Conservation (phyloP, 371 early-diverging fungal species). For the Smittium mucronatum region DNA sequence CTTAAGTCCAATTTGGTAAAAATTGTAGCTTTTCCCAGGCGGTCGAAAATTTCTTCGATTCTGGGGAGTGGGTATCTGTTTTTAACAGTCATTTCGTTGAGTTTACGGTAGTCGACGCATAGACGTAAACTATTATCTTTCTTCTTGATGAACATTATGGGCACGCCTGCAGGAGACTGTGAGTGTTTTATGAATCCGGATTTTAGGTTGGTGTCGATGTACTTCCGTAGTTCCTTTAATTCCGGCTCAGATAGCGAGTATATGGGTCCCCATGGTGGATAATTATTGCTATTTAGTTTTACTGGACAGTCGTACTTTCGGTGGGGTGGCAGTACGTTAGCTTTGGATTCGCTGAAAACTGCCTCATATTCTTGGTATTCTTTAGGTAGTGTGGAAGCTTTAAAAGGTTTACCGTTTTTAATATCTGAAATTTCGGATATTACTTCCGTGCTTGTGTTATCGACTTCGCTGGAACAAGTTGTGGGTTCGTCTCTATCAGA, state of each 20-base stretch:
- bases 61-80: constrained; percentile 27
- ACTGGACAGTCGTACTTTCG: constrained; percentile 11
- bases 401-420: background rate
- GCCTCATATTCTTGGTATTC: constrained; percentile 2
- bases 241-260: constrained; percentile 14
- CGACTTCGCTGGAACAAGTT: too few species aligned
- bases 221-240: constrained; percentile 7
- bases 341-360: constrained; percentile 6
- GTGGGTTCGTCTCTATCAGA: too few species aligned
- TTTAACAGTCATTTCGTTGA: constrained; percentile 35
- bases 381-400: background rate
- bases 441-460: too few species aligned
- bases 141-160: constrained; percentile 42
- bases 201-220: constrained; percentile 10
- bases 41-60: constrained; percentile 29
- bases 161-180: constrained; percentile 37
- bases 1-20: constrained; percentile 29
- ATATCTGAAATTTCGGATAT: constrained; percentile 3
- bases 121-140: constrained; percentile 38
- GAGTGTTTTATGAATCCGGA: constrained; percentile 12
- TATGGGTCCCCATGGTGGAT: constrained; percentile 4
- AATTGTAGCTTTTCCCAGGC: constrained; percentile 13
- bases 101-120: constrained; percentile 35
- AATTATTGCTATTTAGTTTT: background rate
- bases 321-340: background rate